phyloP scores from a whole-genome alignment of 108 stramenopile genomes.

The Conticribra weissflogii region DNA sequence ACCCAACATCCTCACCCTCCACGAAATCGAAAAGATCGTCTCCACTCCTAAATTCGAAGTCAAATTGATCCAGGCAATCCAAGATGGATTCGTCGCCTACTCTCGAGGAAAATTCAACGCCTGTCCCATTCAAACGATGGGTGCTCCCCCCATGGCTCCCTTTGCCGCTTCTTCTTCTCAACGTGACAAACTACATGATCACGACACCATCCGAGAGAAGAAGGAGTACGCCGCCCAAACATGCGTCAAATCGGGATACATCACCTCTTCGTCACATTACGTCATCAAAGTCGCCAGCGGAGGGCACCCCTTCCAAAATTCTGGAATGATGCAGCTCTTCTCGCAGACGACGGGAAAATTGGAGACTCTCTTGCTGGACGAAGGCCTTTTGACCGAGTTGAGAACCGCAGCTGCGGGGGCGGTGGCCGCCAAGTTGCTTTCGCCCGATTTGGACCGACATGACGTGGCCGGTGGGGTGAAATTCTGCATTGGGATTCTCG shows the following conservation, averaged over 20 bases:
- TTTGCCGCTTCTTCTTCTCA: conserved; percentile 22
- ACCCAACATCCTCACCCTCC: conserved; percentile 38
- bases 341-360: conserved; percentile 68
- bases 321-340: conserved; percentile 69
- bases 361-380: conserved; percentile 65
- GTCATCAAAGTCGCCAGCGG: conserved; percentile 79
- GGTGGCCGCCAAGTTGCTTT: conserved; percentile 55
- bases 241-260: conserved; percentile 75
- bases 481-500: conserved; percentile 61
- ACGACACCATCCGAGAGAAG: no score
- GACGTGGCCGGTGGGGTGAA: background rate
- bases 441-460: conserved; percentile 19
- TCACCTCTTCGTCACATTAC: conserved; percentile 56
- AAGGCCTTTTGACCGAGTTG: conserved; percentile 73
- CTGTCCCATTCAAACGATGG: conserved; percentile 70
- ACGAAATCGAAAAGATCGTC: conserved; percentile 53
- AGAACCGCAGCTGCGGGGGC: conserved; percentile 82
- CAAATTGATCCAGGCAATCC: conserved; percentile 56
- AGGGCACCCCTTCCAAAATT: conserved; percentile 63
- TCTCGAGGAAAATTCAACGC: conserved; percentile 63
- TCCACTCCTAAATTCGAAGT: conserved; percentile 37
- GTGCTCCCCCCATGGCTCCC: conserved; percentile 69
- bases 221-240: conserved; percentile 60
- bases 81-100: conserved; percentile 58
- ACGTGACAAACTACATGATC: background rate